These are phyloP conservation scores for Pleurotus eryngii DNA, from an alignment of 768 basidiomycete genomes.

Conservation along the genomic window DNA sequence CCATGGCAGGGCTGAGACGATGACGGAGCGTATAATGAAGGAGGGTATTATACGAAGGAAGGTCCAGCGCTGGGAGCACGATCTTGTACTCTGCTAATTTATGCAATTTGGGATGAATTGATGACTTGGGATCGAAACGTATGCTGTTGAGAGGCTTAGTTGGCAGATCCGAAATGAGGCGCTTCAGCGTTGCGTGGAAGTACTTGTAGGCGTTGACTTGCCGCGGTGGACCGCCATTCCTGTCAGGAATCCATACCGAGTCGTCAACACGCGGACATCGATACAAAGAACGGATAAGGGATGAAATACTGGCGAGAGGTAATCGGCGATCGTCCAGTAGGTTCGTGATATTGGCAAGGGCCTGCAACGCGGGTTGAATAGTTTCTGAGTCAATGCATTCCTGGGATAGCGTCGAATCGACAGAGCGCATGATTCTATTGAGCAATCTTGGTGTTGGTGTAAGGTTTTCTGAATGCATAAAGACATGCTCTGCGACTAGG, in stretches of 20 bases:
- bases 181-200: constrained; percentile 43
- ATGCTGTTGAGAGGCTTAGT: neutral
- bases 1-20: constrained; percentile 47
- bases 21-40: constrained; percentile 65
- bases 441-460: constrained; percentile 14
- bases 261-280: constrained; percentile 37
- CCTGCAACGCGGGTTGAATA: constrained; percentile 45
- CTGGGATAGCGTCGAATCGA: constrained; percentile 28
- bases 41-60: constrained; percentile 55
- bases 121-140: neutral
- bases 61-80: constrained; percentile 31
- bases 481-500: constrained; percentile 9
- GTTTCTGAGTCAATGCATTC: constrained; percentile 18
- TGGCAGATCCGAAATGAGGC: constrained; percentile 35
- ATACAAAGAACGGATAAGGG: constrained; percentile 46
- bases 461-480: constrained; percentile 13
- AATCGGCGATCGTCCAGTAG: constrained; percentile 49
- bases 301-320: constrained; percentile 39
- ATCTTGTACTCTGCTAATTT: constrained; percentile 5
- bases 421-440: constrained; percentile 27
- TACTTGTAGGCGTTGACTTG: constrained; percentile 41
- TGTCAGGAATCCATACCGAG: constrained; percentile 32
- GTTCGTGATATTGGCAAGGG: constrained; percentile 55
- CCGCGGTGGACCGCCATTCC: constrained; percentile 19
- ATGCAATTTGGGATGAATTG: constrained; percentile 9